Evolutionary conservation across 345 rosid species (phyloP), one percentile per base, ranked within the genome.

Genomic region (Toxicodendron radicans): DNA sequence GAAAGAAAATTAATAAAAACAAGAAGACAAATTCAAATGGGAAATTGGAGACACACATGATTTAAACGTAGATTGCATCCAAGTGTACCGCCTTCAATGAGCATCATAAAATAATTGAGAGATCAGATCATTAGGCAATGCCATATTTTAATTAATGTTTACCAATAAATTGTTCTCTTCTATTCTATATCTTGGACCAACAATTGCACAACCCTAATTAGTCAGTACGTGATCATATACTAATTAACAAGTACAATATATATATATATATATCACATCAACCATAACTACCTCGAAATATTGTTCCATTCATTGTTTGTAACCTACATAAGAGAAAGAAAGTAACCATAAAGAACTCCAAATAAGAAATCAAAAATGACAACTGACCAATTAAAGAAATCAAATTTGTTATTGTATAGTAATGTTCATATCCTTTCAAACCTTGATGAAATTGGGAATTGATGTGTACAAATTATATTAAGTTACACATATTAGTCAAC

Each of bases 41-140:
- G 24, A n/a, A 58, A 70, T 23, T 58, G 65, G 57, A 58, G 9
- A 58, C 41, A n/a, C 57, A 14, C 58, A 43, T 71, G 59, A 49
- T 10, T 69, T 14, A 67, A 18, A 48, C 72, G 63, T 69, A 14
- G 35, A 66, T 53, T 64, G 30, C 57, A 58, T 73, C 24, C 48
- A 66, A 30, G 21, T 51, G 72, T 68, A 68, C 75, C 75, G 8
- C 6, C 75, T 66, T 74, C 73, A 65, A 76, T 71, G 46, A 27
- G 56, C 60, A 20, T 43, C 43, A 33, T 27, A 56, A 56, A 56
- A 5, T 56, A 56, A 56, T 20, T 16, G 54, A 51, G 16, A 38
- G 43, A n/a, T n/a, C n/a, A 13, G 54, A 51, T 11, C 64, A 30
- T 60, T 7, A 9, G 12, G 13, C 41, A 59, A 12, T 5, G 64